Evolutionary conservation across 371 early-diverging fungal species (phyloP), one percentile per base, ranked within the genome.

Genomic region (Mortierella sp.): DNA sequence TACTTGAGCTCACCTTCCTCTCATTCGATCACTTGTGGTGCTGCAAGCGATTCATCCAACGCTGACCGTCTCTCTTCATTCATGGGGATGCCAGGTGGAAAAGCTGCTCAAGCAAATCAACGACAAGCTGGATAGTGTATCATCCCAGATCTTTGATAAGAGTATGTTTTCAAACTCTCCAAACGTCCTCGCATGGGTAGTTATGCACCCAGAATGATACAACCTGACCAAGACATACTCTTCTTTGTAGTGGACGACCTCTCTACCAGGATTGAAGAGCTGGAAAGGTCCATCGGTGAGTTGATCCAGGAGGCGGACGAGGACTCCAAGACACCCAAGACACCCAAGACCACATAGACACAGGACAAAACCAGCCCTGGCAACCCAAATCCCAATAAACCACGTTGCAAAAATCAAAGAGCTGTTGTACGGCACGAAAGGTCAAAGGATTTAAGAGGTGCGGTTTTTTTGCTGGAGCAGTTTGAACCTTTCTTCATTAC

Each of bases 261-360:
- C 69, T 68, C 68, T 3, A 60, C 65, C 7, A 76, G 69, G 62
- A 68, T 76, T 37, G 76, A 76, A 14, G 76, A 76, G n/a, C 24
- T 76, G 28, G 76, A 76, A 68, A 76, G 64, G 50, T 76, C 76
- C 12, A 76, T 76, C 27, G 68, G 76, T 13, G 76, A 64, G 21
- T 61, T 76, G 13, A 64, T 76, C 27, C 76, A 68, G 34, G 57
- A 49, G 39, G 69, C 57, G 3, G 76, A 76, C 13, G 76, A 76
- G 13, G 76, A 76, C 10, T 48, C 60, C 25, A 67, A 59, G 45
- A 37, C 54, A 25, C 31, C 60, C n/a, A 55, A 55, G 16, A 14
- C 50, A 24, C 17, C 64, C 21, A 56, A 62, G 29, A 6, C 58
- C 12, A n/a, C 49, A 49, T 41, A 54, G 13, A n/a, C 46, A 25